A percentile compares a stretch with the other conserved stretches of the same genome.
Conservation (phyloP, 495 filamentous ascomycete genomes). For the Neurospora sp. region DNA sequence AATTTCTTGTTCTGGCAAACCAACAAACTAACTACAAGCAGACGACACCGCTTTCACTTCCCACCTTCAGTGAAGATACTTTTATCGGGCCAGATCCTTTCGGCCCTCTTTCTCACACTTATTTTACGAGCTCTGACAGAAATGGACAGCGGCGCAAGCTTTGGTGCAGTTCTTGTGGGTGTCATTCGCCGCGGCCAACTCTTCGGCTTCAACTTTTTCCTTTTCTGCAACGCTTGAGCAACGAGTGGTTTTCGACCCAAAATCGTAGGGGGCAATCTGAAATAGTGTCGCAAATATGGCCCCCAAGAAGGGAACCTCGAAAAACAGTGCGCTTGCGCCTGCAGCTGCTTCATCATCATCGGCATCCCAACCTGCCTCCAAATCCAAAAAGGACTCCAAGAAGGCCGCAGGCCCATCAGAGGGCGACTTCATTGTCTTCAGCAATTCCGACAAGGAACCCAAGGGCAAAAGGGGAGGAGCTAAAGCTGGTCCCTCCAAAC, state of each 20-base stretch:
- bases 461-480: constrained; percentile 41
- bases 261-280: background rate
- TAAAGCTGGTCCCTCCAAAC: constrained; percentile 20
- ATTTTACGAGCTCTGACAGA: background rate
- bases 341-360: constrained; percentile 19
- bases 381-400: constrained; percentile 23
- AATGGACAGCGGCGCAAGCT: constrained; percentile 4
- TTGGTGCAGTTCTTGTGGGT: background rate
- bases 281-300: constrained; percentile 18
- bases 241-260: background rate
- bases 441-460: constrained; percentile 48
- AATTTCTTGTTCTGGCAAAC: background rate
- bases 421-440: constrained; percentile 58
- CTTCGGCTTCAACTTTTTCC: background rate
- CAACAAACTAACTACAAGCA: background rate
- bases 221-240: background rate
- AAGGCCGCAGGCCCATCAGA: constrained; percentile 30
- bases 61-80: background rate
- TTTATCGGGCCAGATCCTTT: background rate
- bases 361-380: constrained; percentile 8
- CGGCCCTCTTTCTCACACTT: background rate
- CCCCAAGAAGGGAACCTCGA: constrained; percentile 36
- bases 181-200: background rate
- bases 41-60: background rate
- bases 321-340: constrained; percentile 23